Conservation (phyloP, 768 basidiomycete species). For the Tephrocybe sp. region DNA sequence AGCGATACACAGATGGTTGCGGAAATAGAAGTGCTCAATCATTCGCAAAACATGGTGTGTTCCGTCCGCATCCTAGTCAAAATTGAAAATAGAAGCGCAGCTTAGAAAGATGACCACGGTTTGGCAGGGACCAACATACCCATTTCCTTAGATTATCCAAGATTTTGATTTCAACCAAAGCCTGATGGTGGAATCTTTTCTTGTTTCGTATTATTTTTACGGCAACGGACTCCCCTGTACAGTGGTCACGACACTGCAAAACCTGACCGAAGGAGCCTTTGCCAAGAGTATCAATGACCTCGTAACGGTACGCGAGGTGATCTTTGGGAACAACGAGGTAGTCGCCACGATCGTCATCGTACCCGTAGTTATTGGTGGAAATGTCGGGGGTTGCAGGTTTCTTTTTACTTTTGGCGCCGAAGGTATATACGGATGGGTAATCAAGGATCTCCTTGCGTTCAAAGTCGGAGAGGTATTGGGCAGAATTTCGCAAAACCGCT, state of each 20-base stretch:
- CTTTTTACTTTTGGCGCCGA: slow-evolving; percentile 80
- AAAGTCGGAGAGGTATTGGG: slow-evolving; percentile 75
- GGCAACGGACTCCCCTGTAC: slow-evolving; percentile 93
- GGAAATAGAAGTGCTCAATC: slow-evolving; percentile 98
- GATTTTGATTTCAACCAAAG: slow-evolving; percentile 98
- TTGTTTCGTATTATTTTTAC: slow-evolving; percentile 99
- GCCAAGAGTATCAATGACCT: slow-evolving; percentile 86
- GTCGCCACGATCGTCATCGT: slow-evolving; percentile 97
- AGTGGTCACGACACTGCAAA: slow-evolving; percentile 91
- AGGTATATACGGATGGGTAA: slow-evolving; percentile 77
- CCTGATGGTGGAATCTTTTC: slow-evolving; percentile 98
- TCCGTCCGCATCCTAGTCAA: slow-evolving; percentile 97
- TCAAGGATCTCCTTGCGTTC: slow-evolving; percentile 92
- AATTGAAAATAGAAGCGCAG: slow-evolving; percentile 9
- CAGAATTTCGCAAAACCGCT: slow-evolving; percentile 69
- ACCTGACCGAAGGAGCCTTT: slow-evolving; percentile 99
- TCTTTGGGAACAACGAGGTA: slow-evolving; percentile 88
- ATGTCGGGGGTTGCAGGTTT: slow-evolving; percentile 73
- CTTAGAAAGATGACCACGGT: neutral
- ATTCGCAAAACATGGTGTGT: slow-evolving; percentile 97
- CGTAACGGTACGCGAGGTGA: slow-evolving; percentile 97
- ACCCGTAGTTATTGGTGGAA: slow-evolving; percentile 85
- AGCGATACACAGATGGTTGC: slow-evolving; percentile 95
- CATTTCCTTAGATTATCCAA: slow-evolving; percentile 95
- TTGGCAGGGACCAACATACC: slow-evolving; percentile 49